Conservation (phyloP, 108 stramenopile genomes). For the Epithemia pelagica region DNA sequence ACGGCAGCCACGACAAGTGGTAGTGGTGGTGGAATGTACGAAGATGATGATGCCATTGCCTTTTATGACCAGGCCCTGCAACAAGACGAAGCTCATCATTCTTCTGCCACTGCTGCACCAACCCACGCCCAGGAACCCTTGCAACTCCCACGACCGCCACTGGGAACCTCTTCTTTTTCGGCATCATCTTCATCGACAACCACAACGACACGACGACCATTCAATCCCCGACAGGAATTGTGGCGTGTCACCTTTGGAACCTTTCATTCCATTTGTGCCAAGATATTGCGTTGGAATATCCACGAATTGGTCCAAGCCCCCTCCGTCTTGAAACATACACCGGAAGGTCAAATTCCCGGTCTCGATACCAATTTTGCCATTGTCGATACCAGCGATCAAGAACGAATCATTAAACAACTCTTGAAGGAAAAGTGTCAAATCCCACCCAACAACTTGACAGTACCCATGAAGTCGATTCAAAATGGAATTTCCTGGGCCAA, state of each 20-base stretch:
- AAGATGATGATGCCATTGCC: conserved; percentile 1
- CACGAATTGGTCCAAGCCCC: conserved; percentile 38
- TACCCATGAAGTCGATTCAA: conserved; percentile 21
- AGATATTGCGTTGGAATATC: conserved; percentile 68
- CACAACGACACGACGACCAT: no score
- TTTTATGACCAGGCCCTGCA: not conserved
- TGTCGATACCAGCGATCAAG: conserved; percentile 60
- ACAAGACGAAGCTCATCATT: not conserved
- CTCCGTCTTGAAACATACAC: conserved; percentile 24
- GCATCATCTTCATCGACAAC: no score
- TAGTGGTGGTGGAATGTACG: not conserved
- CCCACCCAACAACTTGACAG: conserved; percentile 16
- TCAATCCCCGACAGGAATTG: conserved; percentile 23
- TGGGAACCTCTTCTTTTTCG: no score
- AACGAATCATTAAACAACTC: conserved; percentile 57
- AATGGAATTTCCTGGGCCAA: conserved; percentile 47
- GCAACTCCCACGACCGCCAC: no score
- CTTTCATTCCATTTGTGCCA: conserved; percentile 83
- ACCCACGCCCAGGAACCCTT: not conserved
- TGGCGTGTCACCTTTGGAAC: conserved; percentile 67
- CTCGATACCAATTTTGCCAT: conserved; percentile 67
- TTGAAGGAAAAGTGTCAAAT: conserved; percentile 41
- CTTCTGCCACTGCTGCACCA: not conserved
- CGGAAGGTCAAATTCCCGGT: conserved; percentile 8
- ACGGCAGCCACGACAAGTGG: not conserved